phyloP scores from a whole-genome alignment of 805 yeast genomes.

The Crinitomyces ghanaensis region DNA sequence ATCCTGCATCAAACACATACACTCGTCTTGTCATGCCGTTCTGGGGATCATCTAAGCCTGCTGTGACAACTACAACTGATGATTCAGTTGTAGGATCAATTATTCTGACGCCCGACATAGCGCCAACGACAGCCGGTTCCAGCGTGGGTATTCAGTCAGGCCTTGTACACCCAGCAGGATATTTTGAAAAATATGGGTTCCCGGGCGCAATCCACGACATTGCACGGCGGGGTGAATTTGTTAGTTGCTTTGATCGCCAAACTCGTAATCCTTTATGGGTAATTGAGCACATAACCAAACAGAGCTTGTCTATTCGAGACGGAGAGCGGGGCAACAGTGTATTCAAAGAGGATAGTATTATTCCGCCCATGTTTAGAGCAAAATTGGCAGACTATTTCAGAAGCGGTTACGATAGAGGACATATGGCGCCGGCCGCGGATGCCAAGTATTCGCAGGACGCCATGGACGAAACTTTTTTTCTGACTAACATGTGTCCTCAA shows the following conservation, averaged over 20 bases:
- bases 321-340: conserved; percentile 69
- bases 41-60: no score
- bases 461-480: conserved; percentile 86
- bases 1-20: no score
- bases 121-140: background rate
- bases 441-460: conserved; percentile 85
- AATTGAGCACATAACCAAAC: conserved; percentile 75
- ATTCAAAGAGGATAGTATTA: conserved; percentile 74
- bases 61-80: no score
- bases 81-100: no score
- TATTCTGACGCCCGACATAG: no score
- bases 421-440: conserved; percentile 96
- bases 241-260: conserved; percentile 76
- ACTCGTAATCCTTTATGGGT: conserved; percentile 71
- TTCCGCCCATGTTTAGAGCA: conserved; percentile 71
- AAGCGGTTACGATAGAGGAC: conserved; percentile 94
- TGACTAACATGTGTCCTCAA: conserved; percentile 92
- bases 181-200: conserved; percentile 77
- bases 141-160: conserved; percentile 2
- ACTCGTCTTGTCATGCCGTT: background rate
- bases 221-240: conserved; percentile 59
- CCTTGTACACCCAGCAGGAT: conserved; percentile 59
- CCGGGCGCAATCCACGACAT: conserved; percentile 93
- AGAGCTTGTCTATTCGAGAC: conserved; percentile 37
- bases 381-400: conserved; percentile 78